Evolutionary conservation across 2,329 filamentous ascomycete species (phyloP), one percentile per base, ranked within the genome.

Genomic region (Arthrinium phaeospermum): DNA sequence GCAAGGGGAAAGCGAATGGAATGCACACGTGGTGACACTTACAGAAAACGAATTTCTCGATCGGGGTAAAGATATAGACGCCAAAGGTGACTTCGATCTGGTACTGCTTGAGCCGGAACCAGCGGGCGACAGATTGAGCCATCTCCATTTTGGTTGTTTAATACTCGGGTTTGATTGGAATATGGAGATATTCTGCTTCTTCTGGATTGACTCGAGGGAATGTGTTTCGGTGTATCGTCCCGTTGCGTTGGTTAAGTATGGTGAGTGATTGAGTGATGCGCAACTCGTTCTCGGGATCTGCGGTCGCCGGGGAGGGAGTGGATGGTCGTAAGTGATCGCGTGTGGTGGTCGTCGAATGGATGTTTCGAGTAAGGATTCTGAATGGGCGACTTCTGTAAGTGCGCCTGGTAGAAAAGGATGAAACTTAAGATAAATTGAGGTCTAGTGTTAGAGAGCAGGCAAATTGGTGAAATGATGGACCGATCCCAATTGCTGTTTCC

Each of bases 31-130:
- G 46, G 10, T 1, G 46, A n/a, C 46, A 83, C 94, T 72, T 89
- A 98, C 96, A 98, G 85, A 98, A 97, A 78, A 98, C 92, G 84
- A 98, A 96, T 83, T 98, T 98, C 87, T 99, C 96, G 70, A 93
- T 95, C 1, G 95, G 93, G 49, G 95, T 98, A 78, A 98, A 92
- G 93, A 99, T 98, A 88, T 99, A 98, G 37, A 98, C 90, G 74
- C 93, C 93, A 84, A 97, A 96, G 16, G 96, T 98, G 82, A 98
- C 96, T 86, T 99, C 96, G 82, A 98, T 95, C 87, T 98, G 96
- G 87, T 98, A 98, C 82, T 95, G 92, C 89, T 99, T 99, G 83
- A 95, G 90, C 83, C 95, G 92, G 77, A 98, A 88, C 94, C 95
- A 98, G 82, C 92, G 91, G 76, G 94, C 89, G 78, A 97, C 87